A percentile compares a stretch with the other conserved stretches of the same genome.
These are phyloP conservation scores for Bombardia bombarda DNA, from an alignment of 495 filamentous ascomycete species.

Conservation along the genomic window DNA sequence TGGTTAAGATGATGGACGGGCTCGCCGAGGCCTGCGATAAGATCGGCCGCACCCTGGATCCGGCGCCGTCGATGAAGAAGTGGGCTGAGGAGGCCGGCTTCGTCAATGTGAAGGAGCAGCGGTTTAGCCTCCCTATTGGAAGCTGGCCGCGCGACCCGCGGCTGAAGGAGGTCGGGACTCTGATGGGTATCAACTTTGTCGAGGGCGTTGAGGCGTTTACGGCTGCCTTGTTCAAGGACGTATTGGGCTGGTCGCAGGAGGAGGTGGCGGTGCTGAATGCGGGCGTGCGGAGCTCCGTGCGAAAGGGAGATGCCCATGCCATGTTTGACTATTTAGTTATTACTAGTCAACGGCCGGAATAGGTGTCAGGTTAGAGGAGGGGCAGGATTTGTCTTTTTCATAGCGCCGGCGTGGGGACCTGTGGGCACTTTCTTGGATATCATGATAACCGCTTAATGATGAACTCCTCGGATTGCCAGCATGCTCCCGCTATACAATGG, in stretches of 20 bases:
- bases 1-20: slow-evolving; percentile 29
- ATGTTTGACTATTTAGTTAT: slow-evolving; percentile 16
- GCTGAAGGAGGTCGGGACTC: slow-evolving; percentile 41
- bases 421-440: too few species aligned
- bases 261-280: slow-evolving; percentile 22
- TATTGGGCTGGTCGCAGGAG: slow-evolving; percentile 24
- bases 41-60: slow-evolving; percentile 18
- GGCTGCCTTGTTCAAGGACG: slow-evolving; percentile 20
- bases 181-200: slow-evolving; percentile 24
- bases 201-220: slow-evolving; percentile 26
- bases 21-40: slow-evolving; percentile 22
- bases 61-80: slow-evolving; percentile 12
- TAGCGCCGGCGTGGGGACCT: too few species aligned
- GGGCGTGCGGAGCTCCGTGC: slow-evolving; percentile 15
- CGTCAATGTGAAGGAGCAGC: slow-evolving; percentile 24
- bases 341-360: slow-evolving; percentile 12
- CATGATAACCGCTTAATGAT: too few species aligned
- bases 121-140: slow-evolving; percentile 29
- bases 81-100: slow-evolving; percentile 30
- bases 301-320: slow-evolving; percentile 13
- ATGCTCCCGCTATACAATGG: too few species aligned
- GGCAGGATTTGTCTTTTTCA: background rate
- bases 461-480: too few species aligned
- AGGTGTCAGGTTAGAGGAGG: background rate
- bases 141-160: slow-evolving; percentile 37